phyloP scores from a whole-genome alignment of 805 yeast species.

The Candida suzukii region DNA sequence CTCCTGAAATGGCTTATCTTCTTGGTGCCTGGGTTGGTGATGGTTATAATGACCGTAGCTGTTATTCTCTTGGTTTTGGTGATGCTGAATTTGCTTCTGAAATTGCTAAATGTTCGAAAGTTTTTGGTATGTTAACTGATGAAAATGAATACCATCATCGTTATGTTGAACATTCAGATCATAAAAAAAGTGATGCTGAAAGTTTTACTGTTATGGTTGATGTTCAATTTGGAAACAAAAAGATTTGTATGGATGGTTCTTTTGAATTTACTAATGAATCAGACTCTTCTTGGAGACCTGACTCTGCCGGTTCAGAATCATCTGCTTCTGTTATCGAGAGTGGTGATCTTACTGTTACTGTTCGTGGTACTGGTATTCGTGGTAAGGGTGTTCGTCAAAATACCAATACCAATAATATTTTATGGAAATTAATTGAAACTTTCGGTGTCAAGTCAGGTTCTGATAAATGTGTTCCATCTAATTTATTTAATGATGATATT shows the following conservation, averaged over 20 bases:
- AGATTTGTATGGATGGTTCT: no score
- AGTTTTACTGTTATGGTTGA: no score
- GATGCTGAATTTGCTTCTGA: conserved; percentile 24
- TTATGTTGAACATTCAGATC: no score
- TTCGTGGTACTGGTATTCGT: not conserved
- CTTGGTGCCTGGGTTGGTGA: conserved; percentile 35
- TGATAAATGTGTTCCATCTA: conserved; percentile 27
- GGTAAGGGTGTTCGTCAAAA: conserved; percentile 3
- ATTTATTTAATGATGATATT: conserved; percentile 27
- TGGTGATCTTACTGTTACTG: conserved; percentile 2
- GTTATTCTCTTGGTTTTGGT: no score
- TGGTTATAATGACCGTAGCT: conserved; percentile 23
- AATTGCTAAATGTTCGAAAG: conserved; percentile 19
- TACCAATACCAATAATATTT: conserved; percentile 14
- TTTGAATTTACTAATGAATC: no score
- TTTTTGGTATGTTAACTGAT: no score
- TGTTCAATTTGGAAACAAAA: no score
- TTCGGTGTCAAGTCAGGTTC: conserved; percentile 11
- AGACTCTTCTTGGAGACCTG: no score
- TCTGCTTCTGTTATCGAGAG: not conserved
- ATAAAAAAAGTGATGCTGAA: no score
- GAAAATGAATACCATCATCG: no score
- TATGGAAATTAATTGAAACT: conserved; percentile 21
- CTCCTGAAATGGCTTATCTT: conserved; percentile 29
- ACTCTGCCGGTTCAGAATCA: not conserved